Evolutionary conservation across 495 filamentous ascomycete species (phyloP).

Genomic region (Aspergillus saccharolyticus): DNA sequence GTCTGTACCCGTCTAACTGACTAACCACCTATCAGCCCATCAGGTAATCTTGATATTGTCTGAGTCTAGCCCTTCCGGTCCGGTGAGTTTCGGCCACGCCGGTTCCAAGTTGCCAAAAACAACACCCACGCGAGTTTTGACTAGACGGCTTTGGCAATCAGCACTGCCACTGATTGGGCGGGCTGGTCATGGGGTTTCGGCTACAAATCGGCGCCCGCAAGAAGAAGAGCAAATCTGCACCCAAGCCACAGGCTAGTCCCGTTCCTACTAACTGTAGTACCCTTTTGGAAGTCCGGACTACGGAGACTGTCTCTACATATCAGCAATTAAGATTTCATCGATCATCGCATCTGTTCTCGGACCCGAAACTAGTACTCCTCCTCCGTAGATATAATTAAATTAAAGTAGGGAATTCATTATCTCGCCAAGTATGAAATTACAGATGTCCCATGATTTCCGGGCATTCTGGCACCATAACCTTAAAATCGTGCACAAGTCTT

Average conservation of each 20-base stretch:
- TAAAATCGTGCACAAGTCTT: neutral
- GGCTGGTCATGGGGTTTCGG: neutral
- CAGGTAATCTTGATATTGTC: no score
- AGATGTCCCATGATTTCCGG: neutral
- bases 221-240: neutral
- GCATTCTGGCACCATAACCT: neutral
- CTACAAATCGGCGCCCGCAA: neutral
- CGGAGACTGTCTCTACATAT: neutral
- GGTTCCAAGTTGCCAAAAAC: neutral
- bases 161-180: neutral
- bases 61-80: neutral
- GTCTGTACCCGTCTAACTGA: no score
- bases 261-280: neutral
- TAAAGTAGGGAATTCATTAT: no score
- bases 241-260: neutral
- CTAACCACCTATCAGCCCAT: no score
- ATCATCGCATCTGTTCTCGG: neutral
- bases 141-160: neutral
- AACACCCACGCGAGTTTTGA: neutral
- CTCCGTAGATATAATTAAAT: no score
- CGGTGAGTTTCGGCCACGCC: neutral
- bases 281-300: no score
- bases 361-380: no score
- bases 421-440: no score
- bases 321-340: neutral